A percentile compares a stretch with the other conserved stretches of the same genome.
phyloP scores from a whole-genome alignment of 2,329 filamentous ascomycete genomes.

The Xylaria multiplex region DNA sequence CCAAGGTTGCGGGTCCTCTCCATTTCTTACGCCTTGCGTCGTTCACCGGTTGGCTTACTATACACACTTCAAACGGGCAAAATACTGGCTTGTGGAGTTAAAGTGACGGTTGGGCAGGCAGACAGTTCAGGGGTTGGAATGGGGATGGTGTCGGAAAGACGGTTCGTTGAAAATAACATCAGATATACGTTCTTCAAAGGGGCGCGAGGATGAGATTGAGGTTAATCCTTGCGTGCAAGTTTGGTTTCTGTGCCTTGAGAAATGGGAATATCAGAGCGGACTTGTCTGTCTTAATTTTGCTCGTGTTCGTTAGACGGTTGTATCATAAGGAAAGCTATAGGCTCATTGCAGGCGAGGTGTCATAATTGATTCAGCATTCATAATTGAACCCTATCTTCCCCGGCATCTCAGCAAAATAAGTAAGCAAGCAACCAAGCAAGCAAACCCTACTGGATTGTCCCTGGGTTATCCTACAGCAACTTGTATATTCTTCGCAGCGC shows the following conservation, averaged over 20 bases:
- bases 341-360: conserved; percentile 34
- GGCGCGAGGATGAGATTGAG: conserved; percentile 2
- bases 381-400: neutral
- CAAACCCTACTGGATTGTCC: neutral
- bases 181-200: conserved; percentile 19
- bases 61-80: neutral
- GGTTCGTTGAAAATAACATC: neutral
- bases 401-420: neutral
- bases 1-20: neutral
- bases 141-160: conserved; percentile 17
- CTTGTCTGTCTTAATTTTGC: conserved; percentile 30
- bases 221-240: conserved; percentile 17
- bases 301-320: conserved; percentile 40
- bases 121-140: conserved; percentile 9
- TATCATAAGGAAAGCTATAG: conserved; percentile 35
- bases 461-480: conserved; percentile 23
- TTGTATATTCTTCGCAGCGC: conserved; percentile 7
- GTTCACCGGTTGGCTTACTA: conserved; percentile 7
- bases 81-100: conserved; percentile 2
- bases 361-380: conserved; percentile 32
- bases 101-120: neutral
- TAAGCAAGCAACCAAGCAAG: neutral
- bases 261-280: conserved; percentile 12
- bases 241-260: conserved; percentile 22
- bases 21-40: neutral